Evolutionary conservation across 768 basidiomycete genomes (phyloP).

Genomic region (Phlebiopsis flavidoalba): DNA sequence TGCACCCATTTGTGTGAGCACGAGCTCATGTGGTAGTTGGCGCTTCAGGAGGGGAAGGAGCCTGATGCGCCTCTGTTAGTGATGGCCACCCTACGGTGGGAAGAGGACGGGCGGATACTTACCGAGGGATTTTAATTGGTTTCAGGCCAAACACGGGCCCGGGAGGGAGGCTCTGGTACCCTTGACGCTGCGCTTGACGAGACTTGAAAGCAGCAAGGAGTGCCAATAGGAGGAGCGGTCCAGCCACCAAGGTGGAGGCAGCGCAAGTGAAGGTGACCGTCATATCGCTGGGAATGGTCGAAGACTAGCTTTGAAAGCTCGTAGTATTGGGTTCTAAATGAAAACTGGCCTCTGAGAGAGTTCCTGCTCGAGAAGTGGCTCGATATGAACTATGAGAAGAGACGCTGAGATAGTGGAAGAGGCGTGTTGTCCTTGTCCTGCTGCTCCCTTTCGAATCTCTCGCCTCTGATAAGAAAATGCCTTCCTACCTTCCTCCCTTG

Average conservation of each 20-base stretch:
- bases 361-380: background rate
- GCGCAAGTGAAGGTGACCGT: background rate
- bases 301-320: background rate
- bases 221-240: background rate
- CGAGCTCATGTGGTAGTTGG: slow-evolving; percentile 35
- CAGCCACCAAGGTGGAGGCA: background rate
- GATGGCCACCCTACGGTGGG: background rate
- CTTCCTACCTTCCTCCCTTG: background rate
- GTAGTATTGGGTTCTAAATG: background rate
- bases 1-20: slow-evolving; percentile 15
- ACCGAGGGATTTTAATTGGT: background rate
- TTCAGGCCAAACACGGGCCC: background rate
- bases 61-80: background rate
- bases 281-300: background rate
- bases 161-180: background rate
- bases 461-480: background rate
- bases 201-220: background rate
- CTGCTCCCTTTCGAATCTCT: background rate
- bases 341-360: background rate
- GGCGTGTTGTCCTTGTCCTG: background rate
- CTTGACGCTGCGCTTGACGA: background rate
- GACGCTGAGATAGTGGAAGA: background rate
- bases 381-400: background rate
- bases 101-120: background rate
- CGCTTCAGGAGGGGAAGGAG: slow-evolving; percentile 23